phyloP scores from a whole-genome alignment of 2,329 filamentous ascomycete species.

The Sclerotinia borealis region DNA sequence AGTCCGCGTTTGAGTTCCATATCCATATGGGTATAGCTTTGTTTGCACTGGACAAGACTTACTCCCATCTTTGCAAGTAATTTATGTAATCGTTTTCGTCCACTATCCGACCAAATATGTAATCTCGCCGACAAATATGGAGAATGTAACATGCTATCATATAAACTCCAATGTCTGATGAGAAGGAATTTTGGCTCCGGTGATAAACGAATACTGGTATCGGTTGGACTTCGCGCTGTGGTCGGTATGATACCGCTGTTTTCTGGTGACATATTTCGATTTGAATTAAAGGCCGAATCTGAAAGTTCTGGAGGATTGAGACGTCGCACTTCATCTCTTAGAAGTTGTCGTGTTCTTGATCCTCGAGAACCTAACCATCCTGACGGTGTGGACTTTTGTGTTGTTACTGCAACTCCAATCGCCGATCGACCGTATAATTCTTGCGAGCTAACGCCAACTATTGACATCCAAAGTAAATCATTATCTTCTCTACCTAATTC shows the following conservation, averaged over 20 bases:
- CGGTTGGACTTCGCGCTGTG: conserved; percentile 79
- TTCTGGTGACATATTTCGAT: conserved; percentile 57
- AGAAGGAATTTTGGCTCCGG: conserved; percentile 91
- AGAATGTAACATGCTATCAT: conserved; percentile 97
- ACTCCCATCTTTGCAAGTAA: conserved; percentile 97
- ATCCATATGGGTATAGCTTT: conserved; percentile 97
- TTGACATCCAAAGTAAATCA: conserved; percentile 88
- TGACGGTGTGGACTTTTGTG: conserved; percentile 50
- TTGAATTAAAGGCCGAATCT: conserved; percentile 49
- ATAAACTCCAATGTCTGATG: conserved; percentile 92
- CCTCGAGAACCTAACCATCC: conserved; percentile 81
- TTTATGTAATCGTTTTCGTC: conserved; percentile 84
- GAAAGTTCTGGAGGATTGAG: conserved; percentile 71
- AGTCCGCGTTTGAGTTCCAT: conserved; percentile 90
- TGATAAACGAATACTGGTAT: conserved; percentile 85
- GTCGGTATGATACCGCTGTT: conserved; percentile 80
- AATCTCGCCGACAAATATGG: conserved; percentile 88
- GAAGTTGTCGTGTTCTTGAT: conserved; percentile 73
- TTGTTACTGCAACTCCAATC: conserved; percentile 63
- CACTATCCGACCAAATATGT: conserved; percentile 89
- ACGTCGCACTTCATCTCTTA: conserved; percentile 89
- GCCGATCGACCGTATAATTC: conserved; percentile 86
- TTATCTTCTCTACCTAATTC: conserved; percentile 96
- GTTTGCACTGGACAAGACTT: conserved; percentile 85
- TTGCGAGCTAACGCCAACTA: conserved; percentile 90